Evolutionary conservation across 129 eudicot species (phyloP), one percentile per base, ranked within the genome.

Genomic region (Pseudognaphalium luteoalbum): DNA sequence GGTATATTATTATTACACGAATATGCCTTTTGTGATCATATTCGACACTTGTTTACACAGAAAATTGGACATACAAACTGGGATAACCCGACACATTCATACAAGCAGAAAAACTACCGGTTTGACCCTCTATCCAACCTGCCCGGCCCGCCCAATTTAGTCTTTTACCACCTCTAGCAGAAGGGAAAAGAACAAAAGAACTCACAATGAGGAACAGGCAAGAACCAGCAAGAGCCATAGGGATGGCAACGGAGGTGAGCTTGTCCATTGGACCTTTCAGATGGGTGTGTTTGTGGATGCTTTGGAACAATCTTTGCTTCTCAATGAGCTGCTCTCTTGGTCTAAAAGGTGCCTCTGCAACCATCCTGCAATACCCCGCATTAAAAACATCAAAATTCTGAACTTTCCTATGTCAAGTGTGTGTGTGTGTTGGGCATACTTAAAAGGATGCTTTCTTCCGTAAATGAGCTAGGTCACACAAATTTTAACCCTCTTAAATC

Each of bases 161-260:
- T 41, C 47, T n/a, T 75, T 32, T 75, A 30, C 51, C 7, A 64
- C 21, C 20, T 63, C 14, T 11, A 47, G n/a, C 71, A 67, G 71
- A 37, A 5, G 33, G 25, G 17, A 17, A 25, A 39, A 28, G 44
- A 6, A 54, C 28, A 4, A 17, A 71, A 61, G 50, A 39, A 87
- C 98, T 91, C 81, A 94, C 97, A 80, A 94, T 91, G 63, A 91
- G 71, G 72, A 73, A 87, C 14, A 87, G 20, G 44, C 78, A 81
- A 34, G 93, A 76, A 22, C 82, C 88, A 19, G 98, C 96, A 70
- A 94, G 77, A 39, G 96, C 98, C 54, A 85, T 30, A 70, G 98
- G 98, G 71, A 94, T 94, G 77, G 93, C 98, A 54, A 91, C 96
- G 3, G 98, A 94, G 76, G 96, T 91, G 81, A 94, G 42, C 83